Evolutionary conservation across 148 eudicot species (phyloP).

Genomic region (Fagopyrum homotropicum): DNA sequence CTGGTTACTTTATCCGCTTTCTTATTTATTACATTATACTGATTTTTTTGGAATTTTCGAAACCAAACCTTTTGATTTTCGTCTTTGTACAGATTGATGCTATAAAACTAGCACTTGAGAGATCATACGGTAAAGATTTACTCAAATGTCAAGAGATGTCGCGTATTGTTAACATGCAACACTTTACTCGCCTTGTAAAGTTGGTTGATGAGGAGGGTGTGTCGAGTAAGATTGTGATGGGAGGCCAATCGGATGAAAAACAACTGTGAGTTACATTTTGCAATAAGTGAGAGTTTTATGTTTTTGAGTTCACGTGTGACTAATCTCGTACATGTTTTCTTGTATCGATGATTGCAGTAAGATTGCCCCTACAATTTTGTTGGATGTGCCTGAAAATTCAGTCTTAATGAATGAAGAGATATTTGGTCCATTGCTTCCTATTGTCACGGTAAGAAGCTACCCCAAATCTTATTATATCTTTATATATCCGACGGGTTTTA

Average conservation of each 20-base stretch:
- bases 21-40: background rate
- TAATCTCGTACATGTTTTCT: background rate
- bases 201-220: slow-evolving; percentile 46
- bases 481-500: no score
- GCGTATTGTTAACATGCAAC: slow-evolving; percentile 36
- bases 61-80: background rate
- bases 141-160: slow-evolving; percentile 50
- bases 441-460: slow-evolving; percentile 31
- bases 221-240: slow-evolving; percentile 39
- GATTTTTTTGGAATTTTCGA: background rate
- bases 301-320: background rate
- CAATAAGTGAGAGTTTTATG: background rate
- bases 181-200: slow-evolving; percentile 38
- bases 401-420: slow-evolving; percentile 60
- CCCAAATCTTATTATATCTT: background rate
- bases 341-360: slow-evolving; percentile 25
- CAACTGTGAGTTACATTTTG: slow-evolving; percentile 35
- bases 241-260: slow-evolving; percentile 43
- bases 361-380: slow-evolving; percentile 58
- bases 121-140: slow-evolving; percentile 43
- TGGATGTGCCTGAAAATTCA: slow-evolving; percentile 49
- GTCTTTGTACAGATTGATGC: slow-evolving; percentile 36
- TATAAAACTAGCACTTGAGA: slow-evolving; percentile 29
- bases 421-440: slow-evolving; percentile 71
- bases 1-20: slow-evolving; percentile 31